Evolutionary conservation across 2,329 filamentous ascomycete genomes (phyloP).

Genomic region (Ambrosiella xylebori): DNA sequence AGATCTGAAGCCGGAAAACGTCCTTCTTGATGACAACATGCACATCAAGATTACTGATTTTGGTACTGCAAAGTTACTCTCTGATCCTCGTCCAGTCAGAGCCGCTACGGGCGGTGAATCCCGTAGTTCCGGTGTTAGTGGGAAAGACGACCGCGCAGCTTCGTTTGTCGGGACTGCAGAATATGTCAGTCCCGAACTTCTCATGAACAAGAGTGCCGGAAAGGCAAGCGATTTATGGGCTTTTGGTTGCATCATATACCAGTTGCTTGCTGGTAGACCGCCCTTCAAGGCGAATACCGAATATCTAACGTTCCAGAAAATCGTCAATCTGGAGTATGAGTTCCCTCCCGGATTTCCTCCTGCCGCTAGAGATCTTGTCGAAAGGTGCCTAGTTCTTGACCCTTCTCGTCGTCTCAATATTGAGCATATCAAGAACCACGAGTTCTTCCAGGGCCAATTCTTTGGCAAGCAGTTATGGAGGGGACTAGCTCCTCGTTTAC

Average conservation of each 20-base stretch:
- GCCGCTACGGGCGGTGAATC: not conserved
- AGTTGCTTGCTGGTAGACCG: slow-evolving; percentile 83
- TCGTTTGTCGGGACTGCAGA: slow-evolving; percentile 97
- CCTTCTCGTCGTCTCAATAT: slow-evolving; percentile 70
- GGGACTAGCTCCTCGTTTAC: slow-evolving; percentile 71
- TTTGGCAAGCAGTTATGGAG: slow-evolving; percentile 83
- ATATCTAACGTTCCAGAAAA: slow-evolving; percentile 96
- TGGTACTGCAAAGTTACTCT: slow-evolving; percentile 84
- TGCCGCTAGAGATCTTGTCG: slow-evolving; percentile 73
- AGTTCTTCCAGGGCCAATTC: slow-evolving; percentile 75
- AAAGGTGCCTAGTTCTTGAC: slow-evolving; percentile 77
- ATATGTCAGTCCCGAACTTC: slow-evolving; percentile 92
- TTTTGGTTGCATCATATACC: slow-evolving; percentile 95
- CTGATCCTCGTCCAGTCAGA: not conserved
- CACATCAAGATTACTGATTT: slow-evolving; percentile 99
- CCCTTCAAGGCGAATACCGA: slow-evolving; percentile 94
- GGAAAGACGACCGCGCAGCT: slow-evolving; percentile 53
- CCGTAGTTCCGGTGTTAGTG: slow-evolving; percentile 15
- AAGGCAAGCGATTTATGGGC: slow-evolving; percentile 98
- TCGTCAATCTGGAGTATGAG: slow-evolving; percentile 82
- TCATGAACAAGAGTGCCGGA: slow-evolving; percentile 91
- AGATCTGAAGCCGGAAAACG: slow-evolving; percentile 93
- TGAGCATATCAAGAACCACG: slow-evolving; percentile 91
- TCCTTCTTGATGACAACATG: slow-evolving; percentile 87
- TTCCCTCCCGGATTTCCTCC: slow-evolving; percentile 80